Base-by-base conservation (phyloP, 495 filamentous ascomycete species). In the Penicillium tannophilum region DNA sequence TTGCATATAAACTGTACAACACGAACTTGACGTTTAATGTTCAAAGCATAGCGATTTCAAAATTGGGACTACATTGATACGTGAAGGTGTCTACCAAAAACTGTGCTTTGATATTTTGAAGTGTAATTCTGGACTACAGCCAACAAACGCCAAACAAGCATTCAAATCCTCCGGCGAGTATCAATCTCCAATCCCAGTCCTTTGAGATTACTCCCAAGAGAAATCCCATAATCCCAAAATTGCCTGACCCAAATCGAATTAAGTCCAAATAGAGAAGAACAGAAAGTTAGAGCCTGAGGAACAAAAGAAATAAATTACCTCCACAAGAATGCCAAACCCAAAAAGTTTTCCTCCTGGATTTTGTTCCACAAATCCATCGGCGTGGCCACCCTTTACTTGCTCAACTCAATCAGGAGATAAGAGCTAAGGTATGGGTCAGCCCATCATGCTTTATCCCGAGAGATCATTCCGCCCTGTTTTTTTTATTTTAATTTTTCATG, bases 321-420 rank as follows among this genome's bases (percentile, higher is more conserved):
- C 43, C 56, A 45, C 8, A 7, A 56, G 24, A 26, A 52, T 42
- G 20, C 57, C 56, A 56, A 56, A 50, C 42, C 50, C 59, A 31
- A 45, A 28, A 28, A 28, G 28, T 10, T 41, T 51, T 24, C 30
- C 49, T 52, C 42, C 45, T 24, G 44, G 39, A 52, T 54, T 56
- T 56, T 50, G 45, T 42, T 55, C 47, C 42, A 51, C 35, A 59
- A 59, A 44, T 52, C 53, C 51, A 52, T 56, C 52, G 24, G 49
- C 58, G 19, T 63, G 55, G 39, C 51, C 20, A 23, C 60, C 36
- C 6, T 12, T 36, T 19, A 5, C 6, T 41, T 24, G 28, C 24
- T 35, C 16, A 10, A 20, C 47, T 64, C 36, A 42, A 12, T 56
- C 54, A 57, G 58, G 41, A 61, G 20, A 20, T 10, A 20, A 56